Percentiles rank a stretch among this genome's conserved stretches.
Conservation (phyloP, 495 filamentous ascomycete genomes). For the Tuber calosporum region DNA sequence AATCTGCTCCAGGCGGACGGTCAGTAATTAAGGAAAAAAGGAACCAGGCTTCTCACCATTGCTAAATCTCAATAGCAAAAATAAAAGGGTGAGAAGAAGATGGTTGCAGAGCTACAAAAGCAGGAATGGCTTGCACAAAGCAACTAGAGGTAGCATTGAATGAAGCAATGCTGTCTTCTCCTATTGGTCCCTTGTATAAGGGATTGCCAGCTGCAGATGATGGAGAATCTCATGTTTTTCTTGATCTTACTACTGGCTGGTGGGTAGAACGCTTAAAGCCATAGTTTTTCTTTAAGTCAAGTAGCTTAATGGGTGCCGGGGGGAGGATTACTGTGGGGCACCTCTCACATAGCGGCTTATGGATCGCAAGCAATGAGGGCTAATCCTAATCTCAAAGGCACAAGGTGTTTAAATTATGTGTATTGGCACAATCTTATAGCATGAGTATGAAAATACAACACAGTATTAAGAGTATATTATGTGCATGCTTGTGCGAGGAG, state of each 20-base stretch:
- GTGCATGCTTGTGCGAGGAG: no score
- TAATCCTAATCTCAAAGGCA: background rate
- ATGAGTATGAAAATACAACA: no score
- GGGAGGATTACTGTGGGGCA: background rate
- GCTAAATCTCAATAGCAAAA: background rate
- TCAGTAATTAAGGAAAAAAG: background rate
- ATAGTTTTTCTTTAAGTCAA: background rate
- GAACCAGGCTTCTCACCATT: background rate
- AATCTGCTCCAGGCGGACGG: background rate
- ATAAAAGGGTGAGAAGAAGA: background rate
- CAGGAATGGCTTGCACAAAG: background rate
- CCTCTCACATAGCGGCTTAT: background rate
- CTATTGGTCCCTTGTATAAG: background rate
- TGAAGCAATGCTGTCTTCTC: background rate
- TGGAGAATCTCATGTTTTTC: background rate
- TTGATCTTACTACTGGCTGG: background rate
- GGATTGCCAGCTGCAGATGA: background rate
- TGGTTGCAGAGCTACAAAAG: background rate
- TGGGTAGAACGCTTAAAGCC: background rate
- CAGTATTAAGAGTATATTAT: no score
- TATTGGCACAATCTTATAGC: no score
- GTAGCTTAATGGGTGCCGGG: background rate
- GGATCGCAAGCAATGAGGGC: background rate
- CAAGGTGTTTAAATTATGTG: no score
- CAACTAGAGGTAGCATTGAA: background rate